These are phyloP conservation scores for Galeopsis tetrahit DNA, from an alignment of 257 asterid species.

Conservation along the genomic window DNA sequence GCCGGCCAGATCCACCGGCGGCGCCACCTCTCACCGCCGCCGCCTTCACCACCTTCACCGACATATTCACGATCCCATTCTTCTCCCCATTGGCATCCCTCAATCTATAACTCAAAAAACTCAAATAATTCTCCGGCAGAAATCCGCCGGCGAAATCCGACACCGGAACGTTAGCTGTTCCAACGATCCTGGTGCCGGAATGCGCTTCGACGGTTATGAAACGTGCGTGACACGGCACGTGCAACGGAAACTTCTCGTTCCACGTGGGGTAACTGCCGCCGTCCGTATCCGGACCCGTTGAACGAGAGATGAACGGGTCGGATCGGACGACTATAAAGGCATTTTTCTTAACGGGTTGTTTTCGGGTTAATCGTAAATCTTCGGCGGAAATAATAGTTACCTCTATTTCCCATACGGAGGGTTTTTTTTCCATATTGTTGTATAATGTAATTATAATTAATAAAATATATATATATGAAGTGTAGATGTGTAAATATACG, in stretches of 20 bases:
- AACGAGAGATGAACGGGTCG: slow-evolving; percentile 41
- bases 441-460: too few species aligned
- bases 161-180: slow-evolving; percentile 60
- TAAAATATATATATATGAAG: too few species aligned
- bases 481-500: too few species aligned
- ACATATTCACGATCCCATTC: slow-evolving; percentile 77
- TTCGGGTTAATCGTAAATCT: slow-evolving; percentile 34
- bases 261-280: slow-evolving; percentile 69
- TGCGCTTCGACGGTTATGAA: slow-evolving; percentile 64
- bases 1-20: slow-evolving; percentile 28
- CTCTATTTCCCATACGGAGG: slow-evolving; percentile 33
- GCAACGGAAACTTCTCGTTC: slow-evolving; percentile 64
- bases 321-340: slow-evolving; percentile 39
- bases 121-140: slow-evolving; percentile 63
- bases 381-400: slow-evolving; percentile 51
- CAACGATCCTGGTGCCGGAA: slow-evolving; percentile 44
- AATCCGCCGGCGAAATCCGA: slow-evolving; percentile 70
- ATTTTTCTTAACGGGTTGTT: slow-evolving; percentile 41
- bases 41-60: slow-evolving; percentile 50
- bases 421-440: neutral
- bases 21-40: slow-evolving; percentile 8
- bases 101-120: slow-evolving; percentile 80
- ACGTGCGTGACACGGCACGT: slow-evolving; percentile 55
- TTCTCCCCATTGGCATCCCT: slow-evolving; percentile 54
- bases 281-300: slow-evolving; percentile 46